Percentiles rank a stretch among this genome's conserved stretches.
These are phyloP conservation scores for Cotoneaster glaucophyllus DNA, from an alignment of 306 rosid genomes.

Conservation along the genomic window DNA sequence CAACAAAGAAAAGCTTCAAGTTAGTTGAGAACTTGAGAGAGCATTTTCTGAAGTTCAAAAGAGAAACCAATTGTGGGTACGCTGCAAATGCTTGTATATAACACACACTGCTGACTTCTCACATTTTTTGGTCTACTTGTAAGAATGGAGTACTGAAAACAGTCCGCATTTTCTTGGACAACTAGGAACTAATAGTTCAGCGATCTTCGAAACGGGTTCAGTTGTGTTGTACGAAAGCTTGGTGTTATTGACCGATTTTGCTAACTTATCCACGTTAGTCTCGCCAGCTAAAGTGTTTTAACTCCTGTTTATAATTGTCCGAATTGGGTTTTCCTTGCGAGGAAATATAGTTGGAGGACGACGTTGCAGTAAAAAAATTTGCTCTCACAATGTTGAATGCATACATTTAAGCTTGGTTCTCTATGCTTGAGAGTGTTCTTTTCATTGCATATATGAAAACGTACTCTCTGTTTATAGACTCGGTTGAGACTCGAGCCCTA, in stretches of 20 bases:
- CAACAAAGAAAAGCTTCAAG: constrained; percentile 14
- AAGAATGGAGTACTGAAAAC: neutral
- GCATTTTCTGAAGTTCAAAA: neutral
- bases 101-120: neutral
- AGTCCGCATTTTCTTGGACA: neutral
- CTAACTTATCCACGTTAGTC: too few relatives aligned
- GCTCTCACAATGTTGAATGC: neutral
- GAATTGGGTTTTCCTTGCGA: too few relatives aligned
- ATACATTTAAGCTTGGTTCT: neutral
- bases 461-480: too few relatives aligned
- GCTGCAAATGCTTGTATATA: neutral
- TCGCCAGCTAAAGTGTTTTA: too few relatives aligned
- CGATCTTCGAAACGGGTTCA: too few relatives aligned
- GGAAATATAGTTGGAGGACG: too few relatives aligned
- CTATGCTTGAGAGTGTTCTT: too few relatives aligned
- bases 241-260: too few relatives aligned
- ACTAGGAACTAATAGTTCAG: neutral
- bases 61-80: neutral
- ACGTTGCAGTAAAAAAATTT: neutral
- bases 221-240: too few relatives aligned
- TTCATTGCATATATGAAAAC: too few relatives aligned
- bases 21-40: neutral
- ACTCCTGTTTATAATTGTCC: too few relatives aligned
- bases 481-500: too few relatives aligned
- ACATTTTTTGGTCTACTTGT: neutral